Evolutionary conservation across 768 basidiomycete genomes (phyloP), one percentile per base, ranked within the genome.

Genomic region (Pisolithus marmoratus): DNA sequence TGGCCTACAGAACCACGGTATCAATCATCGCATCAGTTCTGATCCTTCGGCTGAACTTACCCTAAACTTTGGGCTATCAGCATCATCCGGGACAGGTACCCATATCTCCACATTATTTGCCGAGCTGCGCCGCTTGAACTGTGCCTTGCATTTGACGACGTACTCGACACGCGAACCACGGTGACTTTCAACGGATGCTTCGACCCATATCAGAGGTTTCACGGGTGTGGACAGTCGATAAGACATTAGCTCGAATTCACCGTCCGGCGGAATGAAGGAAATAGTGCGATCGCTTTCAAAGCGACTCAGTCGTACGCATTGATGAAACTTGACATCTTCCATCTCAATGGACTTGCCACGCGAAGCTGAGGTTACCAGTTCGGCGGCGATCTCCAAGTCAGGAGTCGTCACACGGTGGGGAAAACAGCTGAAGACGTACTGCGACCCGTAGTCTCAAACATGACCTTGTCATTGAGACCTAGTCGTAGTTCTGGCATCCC

Each of bases 271-370:
- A 61, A 98, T 99, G 74, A 99, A 99, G 34, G 91, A 94, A 64
- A 98, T 99, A 1, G 95, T 98, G 54, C 96, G 87, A 72, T 99
- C 95, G 69, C 96, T 97, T 65, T 99, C 96, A 64, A 99, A 99
- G 7, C 95, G 84, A 9, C 94, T 88, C 22, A 99, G 79, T 9
- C 96, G 91, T 11, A 98, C 96, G 63, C 96, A 99, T 77, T 99
- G 96, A 65, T 99, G 96, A 74, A 99, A 99, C 68, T 97, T 97
- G 74, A 97, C 92, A 62, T 98, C 96, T 68, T 99, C 96, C 90
- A 99, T 96, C 72, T 99, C 96, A 59, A 99, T 96, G 2, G 96
- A 87, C 70, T 98, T 99, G 12, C 95, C 95, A 12, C 95, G 83
- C 1, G 93, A 85, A 22, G 92, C 91, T 86, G 68, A 27, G 44